Percentiles rank a stretch among this genome's conserved stretches.
These are phyloP conservation scores for Globisporangium megalacanthum DNA, from an alignment of 352 stramenopile genomes.

Conservation along the genomic window DNA sequence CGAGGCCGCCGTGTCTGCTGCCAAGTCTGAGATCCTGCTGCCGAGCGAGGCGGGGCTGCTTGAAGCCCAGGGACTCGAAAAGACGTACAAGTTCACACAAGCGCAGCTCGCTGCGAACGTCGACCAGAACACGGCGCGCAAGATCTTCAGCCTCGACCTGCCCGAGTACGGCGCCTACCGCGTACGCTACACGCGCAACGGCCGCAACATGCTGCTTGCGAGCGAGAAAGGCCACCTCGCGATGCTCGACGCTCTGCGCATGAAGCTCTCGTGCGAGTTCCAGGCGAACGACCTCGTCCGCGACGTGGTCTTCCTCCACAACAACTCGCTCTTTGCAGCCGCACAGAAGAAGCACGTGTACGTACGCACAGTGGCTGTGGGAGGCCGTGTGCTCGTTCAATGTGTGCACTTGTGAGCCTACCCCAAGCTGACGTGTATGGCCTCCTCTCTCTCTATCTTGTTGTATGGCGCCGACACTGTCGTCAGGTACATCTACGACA, in stretches of 20 bases:
- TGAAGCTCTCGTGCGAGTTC: slow-evolving; percentile 91
- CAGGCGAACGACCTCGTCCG: slow-evolving; percentile 92
- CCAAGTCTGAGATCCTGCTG: slow-evolving; percentile 89
- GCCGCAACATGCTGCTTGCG: slow-evolving; percentile 91
- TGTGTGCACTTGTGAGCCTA: background rate
- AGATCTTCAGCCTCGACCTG: slow-evolving; percentile 96
- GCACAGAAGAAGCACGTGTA: slow-evolving; percentile 98
- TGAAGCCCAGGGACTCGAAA: slow-evolving; percentile 95
- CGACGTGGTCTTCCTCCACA: slow-evolving; percentile 97
- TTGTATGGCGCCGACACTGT: no score
- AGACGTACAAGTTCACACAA: slow-evolving; percentile 95
- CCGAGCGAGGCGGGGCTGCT: slow-evolving; percentile 82
- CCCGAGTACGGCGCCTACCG: slow-evolving; percentile 91
- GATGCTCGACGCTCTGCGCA: slow-evolving; percentile 92
- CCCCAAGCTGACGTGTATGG: background rate
- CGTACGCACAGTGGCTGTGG: slow-evolving; percentile 5
- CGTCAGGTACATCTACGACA: slow-evolving; percentile 95
- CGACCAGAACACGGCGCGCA: slow-evolving; percentile 91
- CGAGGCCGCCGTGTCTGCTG: slow-evolving; percentile 78
- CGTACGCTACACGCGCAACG: slow-evolving; percentile 94
- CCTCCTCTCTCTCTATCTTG: background rate
- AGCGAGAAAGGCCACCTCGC: slow-evolving; percentile 94
- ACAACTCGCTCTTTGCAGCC: slow-evolving; percentile 95
- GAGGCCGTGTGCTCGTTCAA: background rate
- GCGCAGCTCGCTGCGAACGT: slow-evolving; percentile 79